Conservation (phyloP, 2,329 filamentous ascomycete genomes). For the Aspergillus bombycis region DNA sequence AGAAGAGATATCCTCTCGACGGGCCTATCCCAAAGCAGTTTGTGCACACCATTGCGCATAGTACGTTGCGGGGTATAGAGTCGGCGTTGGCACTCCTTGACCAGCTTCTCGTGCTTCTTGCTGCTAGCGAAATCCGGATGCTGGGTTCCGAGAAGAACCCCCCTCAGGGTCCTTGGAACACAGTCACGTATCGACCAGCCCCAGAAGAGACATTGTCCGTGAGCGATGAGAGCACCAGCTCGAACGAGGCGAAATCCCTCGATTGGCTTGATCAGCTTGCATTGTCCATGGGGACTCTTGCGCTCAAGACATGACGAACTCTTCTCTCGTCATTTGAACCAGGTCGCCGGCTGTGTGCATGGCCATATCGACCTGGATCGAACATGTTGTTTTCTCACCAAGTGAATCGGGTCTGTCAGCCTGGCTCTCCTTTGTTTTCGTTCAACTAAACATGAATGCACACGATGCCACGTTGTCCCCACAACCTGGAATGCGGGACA, state of each 20-base stretch:
- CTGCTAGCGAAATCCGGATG: constrained; percentile 10
- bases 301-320: constrained; percentile 12
- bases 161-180: not conserved
- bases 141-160: not conserved
- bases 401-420: not conserved
- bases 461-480: not conserved
- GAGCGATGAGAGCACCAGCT: not conserved
- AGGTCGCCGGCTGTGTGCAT: not conserved
- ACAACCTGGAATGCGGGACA: not conserved
- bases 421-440: not conserved
- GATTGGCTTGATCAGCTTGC: constrained; percentile 19
- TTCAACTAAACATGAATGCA: not conserved
- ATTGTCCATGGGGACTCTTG: constrained; percentile 19
- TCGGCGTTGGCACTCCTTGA: constrained; percentile 22
- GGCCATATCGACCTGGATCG: not conserved
- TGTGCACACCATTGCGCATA: constrained; percentile 6
- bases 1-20: constrained; percentile 3
- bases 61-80: constrained; percentile 15
- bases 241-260: not conserved
- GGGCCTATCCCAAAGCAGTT: constrained; percentile 9
- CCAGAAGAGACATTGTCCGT: not conserved
- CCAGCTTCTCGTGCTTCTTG: constrained; percentile 20
- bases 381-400: not conserved
- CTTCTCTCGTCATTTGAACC: not conserved
- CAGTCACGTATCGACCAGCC: not conserved